Base-by-base conservation (phyloP, 805 yeast species). In the Metschnikowia corniflorae region DNA sequence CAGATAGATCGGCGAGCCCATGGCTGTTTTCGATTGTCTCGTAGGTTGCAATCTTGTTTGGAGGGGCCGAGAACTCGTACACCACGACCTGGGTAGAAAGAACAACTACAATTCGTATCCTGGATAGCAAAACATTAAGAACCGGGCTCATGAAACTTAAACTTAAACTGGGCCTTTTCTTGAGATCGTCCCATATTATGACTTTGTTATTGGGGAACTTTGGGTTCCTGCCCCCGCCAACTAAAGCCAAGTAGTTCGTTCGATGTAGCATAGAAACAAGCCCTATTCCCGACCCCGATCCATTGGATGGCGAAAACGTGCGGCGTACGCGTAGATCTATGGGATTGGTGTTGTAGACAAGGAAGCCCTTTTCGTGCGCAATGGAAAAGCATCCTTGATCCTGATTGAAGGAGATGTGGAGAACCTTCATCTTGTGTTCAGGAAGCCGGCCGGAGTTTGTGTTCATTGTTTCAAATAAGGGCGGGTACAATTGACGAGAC, bases 141-240 rank as follows among this genome's bases (percentile, higher is more conserved):
- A 91, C 81, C 0, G 91, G 85, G 30, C 80, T 75, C 68, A 75
- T 72, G 55, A 89, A 87, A 55, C 86, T 93, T 41, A 93, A 61
- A 24, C 74, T 73, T 14, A 86, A 67, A 4, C 89, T 82, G 19
- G 80, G 80, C 47, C 79, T 80, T 44, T 81, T 74, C 59, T 86
- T 85, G 42, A 86, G 60, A 57, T 91, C 97, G 60, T 91, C 97
- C 96, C 96, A 93, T 13, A 91, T 80, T 23, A 87, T 73, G 25
- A 88, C 75, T 57, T 84, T 85, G 61, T 86, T 86, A 47, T 77
- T 70, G 1, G 96, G 84, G 51, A 78, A 86, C 43, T 77, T 71
- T 16, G 96, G 96, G 40, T 72, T 73, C 44, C 73, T 71, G 1
- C 96, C 96, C 13, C 96, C 96, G 1, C 97, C 96, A 0, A 88